Base-by-base conservation (phyloP, 2,329 filamentous ascomycete genomes). In the Ramularia endophylla region DNA sequence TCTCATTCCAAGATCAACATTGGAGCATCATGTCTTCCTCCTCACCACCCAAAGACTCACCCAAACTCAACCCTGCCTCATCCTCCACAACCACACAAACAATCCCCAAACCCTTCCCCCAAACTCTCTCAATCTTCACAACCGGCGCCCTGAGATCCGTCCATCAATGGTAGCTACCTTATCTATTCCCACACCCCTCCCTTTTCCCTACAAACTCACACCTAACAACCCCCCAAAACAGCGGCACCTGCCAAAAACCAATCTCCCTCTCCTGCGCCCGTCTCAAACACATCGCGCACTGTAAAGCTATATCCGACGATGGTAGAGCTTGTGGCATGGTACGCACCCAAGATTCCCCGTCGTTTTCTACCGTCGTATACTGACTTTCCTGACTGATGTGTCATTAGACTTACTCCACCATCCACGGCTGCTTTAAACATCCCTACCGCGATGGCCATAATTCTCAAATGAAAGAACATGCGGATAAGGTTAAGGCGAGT, bases 401-500 rank as follows among this genome's bases (percentile, higher is more conserved):
- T n/a, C n/a, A n/a, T n/a, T n/a, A n/a, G n/a, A n/a, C n/a, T n/a
- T 34, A 34, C 32, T 18, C 32, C n/a, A 34, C 17, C 16, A 18
- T 17, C 12, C 20, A 20, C 17, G 32, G 32, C 32, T 34, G 32
- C 17, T 11, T 9, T 7, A 34, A 20, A 19, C 32, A 34, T n/a
- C 32, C 32, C 15, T 34, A 34, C 32, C 13, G 20, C 17, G 32
- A 18, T 13, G 32, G 32, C 7, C 32, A 34, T 17, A 34, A 34
- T 12, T 17, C 32, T 7, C 16, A 34, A n/a, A 18, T 11, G 32
- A 6, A 6, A 25, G 22, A 6, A 25, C 11, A 25, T 25, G 22
- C 22, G 22, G 22, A 25, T 11, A 11, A 25, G 22, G 6, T 25
- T 11, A 25, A 25, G n/a, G n/a, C n/a, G n/a, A n/a, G n/a, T n/a